Conservation (phyloP, 208 protist genomes). For the Acanthamoeba triangularis region DNA sequence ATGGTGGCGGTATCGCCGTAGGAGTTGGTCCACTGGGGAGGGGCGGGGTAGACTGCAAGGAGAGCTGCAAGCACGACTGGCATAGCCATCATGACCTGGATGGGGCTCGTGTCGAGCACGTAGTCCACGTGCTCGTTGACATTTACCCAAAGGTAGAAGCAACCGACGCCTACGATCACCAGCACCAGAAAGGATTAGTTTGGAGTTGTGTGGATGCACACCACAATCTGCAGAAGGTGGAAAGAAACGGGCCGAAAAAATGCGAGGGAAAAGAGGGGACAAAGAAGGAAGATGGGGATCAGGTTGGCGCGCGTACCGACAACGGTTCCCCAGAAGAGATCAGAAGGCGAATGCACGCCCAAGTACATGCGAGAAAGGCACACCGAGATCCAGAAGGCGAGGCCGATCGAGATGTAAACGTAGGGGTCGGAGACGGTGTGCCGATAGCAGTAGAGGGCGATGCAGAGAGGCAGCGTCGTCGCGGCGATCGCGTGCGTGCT, state of each 20-base stretch:
- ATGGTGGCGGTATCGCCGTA: constrained; percentile 21
- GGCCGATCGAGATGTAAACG: neutral
- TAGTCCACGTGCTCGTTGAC: neutral
- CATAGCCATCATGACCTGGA: neutral
- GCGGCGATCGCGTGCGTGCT: constrained; percentile 30
- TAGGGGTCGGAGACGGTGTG: constrained; percentile 11
- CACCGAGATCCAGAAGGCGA: constrained; percentile 9
- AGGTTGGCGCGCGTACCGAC: neutral
- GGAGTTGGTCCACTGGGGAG: constrained; percentile 1
- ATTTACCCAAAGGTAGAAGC: neutral
- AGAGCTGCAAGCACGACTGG: neutral
- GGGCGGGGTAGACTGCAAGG: neutral
- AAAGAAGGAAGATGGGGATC: neutral
- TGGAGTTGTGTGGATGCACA: too few relatives aligned
- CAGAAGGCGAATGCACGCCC: constrained; percentile 12
- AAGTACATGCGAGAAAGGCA: neutral
- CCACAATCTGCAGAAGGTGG: neutral
- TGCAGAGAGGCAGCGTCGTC: constrained; percentile 21
- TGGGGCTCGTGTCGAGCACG: constrained; percentile 7
- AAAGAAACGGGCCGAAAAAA: neutral
- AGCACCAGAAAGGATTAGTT: neutral
- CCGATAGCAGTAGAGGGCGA: constrained; percentile 6
- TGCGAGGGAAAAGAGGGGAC: neutral
- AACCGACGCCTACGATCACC: neutral
- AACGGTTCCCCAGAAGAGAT: constrained; percentile 25